Conservation (phyloP, 371 early-diverging fungal genomes). For the Rhizopus microsporus region DNA sequence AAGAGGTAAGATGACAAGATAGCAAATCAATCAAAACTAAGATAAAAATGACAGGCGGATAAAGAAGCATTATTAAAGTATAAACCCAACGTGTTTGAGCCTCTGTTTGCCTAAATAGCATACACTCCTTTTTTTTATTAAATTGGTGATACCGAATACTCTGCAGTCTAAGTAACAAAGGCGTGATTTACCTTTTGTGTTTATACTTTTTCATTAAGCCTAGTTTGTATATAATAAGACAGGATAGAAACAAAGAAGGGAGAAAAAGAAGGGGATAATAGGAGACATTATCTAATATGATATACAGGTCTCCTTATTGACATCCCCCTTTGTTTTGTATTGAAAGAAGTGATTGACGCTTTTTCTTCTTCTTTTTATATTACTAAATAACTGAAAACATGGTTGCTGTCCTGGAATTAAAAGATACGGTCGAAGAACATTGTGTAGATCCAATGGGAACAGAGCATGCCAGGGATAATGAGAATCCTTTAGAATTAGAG, state of each 20-base stretch:
- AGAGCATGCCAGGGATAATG: background rate
- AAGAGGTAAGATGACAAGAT: constrained; percentile 5
- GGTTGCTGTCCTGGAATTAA: background rate
- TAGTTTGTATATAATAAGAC: background rate
- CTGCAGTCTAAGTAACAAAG: background rate
- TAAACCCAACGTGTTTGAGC: constrained; percentile 10
- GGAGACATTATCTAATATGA: background rate
- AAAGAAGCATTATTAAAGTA: constrained; percentile 20
- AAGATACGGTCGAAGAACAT: background rate
- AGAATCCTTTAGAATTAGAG: background rate
- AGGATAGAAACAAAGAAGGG: background rate
- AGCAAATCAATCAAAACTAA: background rate
- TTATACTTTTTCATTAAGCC: background rate
- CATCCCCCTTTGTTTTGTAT: background rate
- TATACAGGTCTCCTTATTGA: background rate
- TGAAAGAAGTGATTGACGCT: background rate
- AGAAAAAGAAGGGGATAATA: background rate
- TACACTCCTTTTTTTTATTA: background rate
- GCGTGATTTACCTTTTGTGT: background rate
- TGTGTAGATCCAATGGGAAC: background rate
- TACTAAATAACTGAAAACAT: no score
- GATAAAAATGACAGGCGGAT: constrained; percentile 8
- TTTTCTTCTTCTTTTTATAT: no score
- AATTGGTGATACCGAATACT: background rate
- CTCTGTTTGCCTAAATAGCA: constrained; percentile 13